These are phyloP conservation scores for Talaromyces ruber DNA, from an alignment of 495 filamentous ascomycete species.

Conservation along the genomic window DNA sequence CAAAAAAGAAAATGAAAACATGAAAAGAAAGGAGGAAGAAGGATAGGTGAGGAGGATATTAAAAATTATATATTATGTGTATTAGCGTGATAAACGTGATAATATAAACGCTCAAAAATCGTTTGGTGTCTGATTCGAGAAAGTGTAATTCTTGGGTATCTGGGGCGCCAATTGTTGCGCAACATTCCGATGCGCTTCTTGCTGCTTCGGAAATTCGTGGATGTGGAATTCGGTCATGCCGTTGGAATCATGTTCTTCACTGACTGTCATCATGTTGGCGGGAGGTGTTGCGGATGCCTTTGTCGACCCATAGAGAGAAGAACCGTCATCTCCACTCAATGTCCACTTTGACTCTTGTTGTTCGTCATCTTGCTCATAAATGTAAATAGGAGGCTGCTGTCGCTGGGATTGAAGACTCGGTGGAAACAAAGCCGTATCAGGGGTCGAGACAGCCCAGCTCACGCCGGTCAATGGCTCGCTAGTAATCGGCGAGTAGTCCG, in stretches of 20 bases:
- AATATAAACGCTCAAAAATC: conserved; percentile 19
- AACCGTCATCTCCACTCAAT: neutral
- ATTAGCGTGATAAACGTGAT: conserved; percentile 2
- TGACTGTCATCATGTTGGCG: conserved; percentile 2
- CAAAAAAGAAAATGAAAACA: neutral
- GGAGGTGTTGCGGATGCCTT: conserved; percentile 26
- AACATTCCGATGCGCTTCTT: conserved; percentile 26
- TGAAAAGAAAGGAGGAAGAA: neutral
- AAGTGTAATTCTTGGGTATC: conserved; percentile 35
- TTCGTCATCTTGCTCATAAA: conserved; percentile 6
- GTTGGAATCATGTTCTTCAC: conserved; percentile 17
- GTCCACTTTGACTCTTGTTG: conserved; percentile 1
- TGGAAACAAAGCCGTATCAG: conserved; percentile 24
- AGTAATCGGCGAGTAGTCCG: conserved; percentile 28
- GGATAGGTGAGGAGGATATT: neutral
- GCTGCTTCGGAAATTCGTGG: conserved; percentile 35
- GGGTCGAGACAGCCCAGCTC: conserved; percentile 36
- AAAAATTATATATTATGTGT: conserved; percentile 1
- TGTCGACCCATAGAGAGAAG: conserved; percentile 12
- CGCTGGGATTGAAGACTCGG: conserved; percentile 15
- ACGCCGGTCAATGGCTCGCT: conserved; percentile 24
- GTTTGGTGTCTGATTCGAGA: conserved; percentile 33
- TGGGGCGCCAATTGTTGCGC: conserved; percentile 32
- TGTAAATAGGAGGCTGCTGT: conserved; percentile 2
- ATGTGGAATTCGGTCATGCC: conserved; percentile 35